Percentiles rank a stretch among this genome's conserved stretches.
These are phyloP conservation scores for Cryphonectria japonica DNA, from an alignment of 2,329 filamentous ascomycete species.

Conservation along the genomic window DNA sequence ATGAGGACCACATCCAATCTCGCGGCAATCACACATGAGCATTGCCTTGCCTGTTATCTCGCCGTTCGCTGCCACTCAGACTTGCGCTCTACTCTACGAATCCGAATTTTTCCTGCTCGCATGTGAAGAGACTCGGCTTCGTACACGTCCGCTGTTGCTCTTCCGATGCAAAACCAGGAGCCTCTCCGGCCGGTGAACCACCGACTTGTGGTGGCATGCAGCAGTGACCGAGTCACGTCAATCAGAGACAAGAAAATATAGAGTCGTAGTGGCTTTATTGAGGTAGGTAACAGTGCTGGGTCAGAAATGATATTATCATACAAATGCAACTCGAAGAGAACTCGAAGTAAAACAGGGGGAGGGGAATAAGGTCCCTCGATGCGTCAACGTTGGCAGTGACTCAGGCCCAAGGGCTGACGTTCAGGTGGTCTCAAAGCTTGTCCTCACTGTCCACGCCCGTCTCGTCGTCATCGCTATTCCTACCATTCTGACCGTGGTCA, in stretches of 20 bases:
- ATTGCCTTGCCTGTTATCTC: neutral
- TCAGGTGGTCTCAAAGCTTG: neutral
- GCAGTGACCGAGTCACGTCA: slow-evolving; percentile 3
- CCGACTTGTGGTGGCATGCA: neutral
- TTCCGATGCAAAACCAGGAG: neutral
- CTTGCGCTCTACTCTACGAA: neutral
- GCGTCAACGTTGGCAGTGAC: slow-evolving; percentile 5
- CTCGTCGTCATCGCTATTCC: neutral
- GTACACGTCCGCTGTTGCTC: neutral
- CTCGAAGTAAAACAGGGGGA: neutral
- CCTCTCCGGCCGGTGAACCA: neutral
- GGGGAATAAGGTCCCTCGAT: slow-evolving; percentile 16
- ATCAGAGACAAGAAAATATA: neutral
- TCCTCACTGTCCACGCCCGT: neutral
- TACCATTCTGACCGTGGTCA: neutral
- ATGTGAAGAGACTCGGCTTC: neutral
- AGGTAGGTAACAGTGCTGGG: slow-evolving; percentile 11
- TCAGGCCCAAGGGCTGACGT: neutral
- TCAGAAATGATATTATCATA: slow-evolving; percentile 23
- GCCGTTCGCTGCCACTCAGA: neutral
- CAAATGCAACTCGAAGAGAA: slow-evolving; percentile 10
- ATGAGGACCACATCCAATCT: neutral
- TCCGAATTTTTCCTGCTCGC: neutral
- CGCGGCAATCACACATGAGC: neutral
- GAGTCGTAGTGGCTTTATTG: neutral